Conservation (phyloP, 495 filamentous ascomycete genomes). For the Astrocystis sublimbata region DNA sequence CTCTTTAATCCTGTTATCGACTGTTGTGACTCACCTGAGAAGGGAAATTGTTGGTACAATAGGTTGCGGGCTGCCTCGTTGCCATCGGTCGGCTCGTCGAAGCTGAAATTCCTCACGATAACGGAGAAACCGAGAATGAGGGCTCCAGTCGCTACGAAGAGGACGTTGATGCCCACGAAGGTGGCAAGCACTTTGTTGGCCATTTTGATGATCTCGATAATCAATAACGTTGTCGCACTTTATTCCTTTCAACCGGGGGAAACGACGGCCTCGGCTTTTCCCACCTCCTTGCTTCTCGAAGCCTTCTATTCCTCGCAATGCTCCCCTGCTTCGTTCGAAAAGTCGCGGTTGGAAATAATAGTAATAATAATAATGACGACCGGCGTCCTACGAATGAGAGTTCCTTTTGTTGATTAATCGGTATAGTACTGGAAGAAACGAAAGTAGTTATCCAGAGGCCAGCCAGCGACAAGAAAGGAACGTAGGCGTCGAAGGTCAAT, state of each 20-base stretch:
- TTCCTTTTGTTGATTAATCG: conserved; percentile 15
- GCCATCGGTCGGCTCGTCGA: conserved; percentile 47
- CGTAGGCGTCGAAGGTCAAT: conserved; percentile 33
- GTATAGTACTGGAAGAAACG: conserved; percentile 1
- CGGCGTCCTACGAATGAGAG: conserved; percentile 43
- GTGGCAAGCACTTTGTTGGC: conserved; percentile 58
- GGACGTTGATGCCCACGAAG: conserved; percentile 57
- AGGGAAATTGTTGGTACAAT: conserved; percentile 60
- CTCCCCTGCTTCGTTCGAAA: conserved; percentile 20
- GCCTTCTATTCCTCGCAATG: conserved; percentile 18
- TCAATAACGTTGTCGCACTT: too few relatives aligned
- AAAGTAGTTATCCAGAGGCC: conserved; percentile 12
- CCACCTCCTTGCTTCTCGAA: conserved; percentile 20
- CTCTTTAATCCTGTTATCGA: neutral
- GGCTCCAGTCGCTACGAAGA: conserved; percentile 64
- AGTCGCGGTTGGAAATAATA: conserved; percentile 23
- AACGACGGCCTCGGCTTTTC: conserved; percentile 5
- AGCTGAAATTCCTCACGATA: conserved; percentile 53
- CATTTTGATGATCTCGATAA: conserved; percentile 40
- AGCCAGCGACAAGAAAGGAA: conserved; percentile 35
- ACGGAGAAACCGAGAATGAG: conserved; percentile 65
- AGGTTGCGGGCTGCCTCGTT: conserved; percentile 62
- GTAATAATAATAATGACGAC: too few relatives aligned
- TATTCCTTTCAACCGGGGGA: neutral
- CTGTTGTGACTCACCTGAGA: conserved; percentile 50